Evolutionary conservation across 352 stramenopile species (phyloP), one percentile per base, ranked within the genome.

Genomic region (Globisporangium canariense): DNA sequence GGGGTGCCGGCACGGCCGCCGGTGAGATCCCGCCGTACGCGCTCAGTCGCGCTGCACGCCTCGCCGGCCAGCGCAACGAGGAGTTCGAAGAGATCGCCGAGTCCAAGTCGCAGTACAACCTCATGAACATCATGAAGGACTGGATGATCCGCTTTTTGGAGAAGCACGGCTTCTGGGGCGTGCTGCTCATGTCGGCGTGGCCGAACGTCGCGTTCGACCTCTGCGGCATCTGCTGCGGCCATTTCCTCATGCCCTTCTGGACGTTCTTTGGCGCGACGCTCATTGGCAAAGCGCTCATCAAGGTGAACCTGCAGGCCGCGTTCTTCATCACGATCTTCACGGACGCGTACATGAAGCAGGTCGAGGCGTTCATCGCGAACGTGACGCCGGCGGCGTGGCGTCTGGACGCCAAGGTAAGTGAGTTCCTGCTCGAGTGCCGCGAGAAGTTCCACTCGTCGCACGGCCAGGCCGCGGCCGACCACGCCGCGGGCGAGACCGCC

Each of bases 201-300:
- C 94, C 94, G 22, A 98, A 98, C 71, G 90, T 97, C 67, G 90
- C 93, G 38, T 98, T 98, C 68, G 94, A 98, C 64, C 78, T 98
- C 1, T 97, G 90, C 67, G 94, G 94, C 53, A 97, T 98, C 64
- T 97, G 89, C 75, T 98, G 94, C 65, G 94, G 94, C 57, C 90
- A 98, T 71, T 97, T 98, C 64, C 76, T 97, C 59, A 97, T 98
- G 85, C 89, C 92, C 28, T 98, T 98, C 68, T 98, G 87, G 89
- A 98, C 92, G 9, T 98, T 98, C 70, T 98, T 98, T 68, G 84
- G 87, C 25, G 94, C 93, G 20, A 98, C 93, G 57, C 78, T 98
- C 34, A 94, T 98, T 34, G 94, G 94, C 66, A 98, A 97, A 76
- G 88, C 89, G 54, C 79, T 96, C 52, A 94, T 97, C 76, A 97